Conservation (phyloP, 1,284 basidiomycete species). For the Tilletiopsis washingtonensis region DNA sequence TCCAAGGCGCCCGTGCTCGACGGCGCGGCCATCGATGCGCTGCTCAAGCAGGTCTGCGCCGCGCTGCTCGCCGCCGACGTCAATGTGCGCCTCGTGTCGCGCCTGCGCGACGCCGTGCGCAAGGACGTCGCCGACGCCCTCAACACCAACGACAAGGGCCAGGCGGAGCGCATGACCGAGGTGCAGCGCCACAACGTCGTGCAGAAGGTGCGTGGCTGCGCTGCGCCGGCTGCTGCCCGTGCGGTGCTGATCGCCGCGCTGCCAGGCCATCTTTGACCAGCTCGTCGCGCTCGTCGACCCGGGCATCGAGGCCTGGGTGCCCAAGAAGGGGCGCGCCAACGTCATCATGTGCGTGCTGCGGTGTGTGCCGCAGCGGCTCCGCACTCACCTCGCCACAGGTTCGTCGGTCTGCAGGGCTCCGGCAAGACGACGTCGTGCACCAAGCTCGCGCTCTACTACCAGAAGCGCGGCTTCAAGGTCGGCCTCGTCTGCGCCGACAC, state of each 20-base stretch:
- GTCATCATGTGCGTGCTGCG: too few relatives aligned
- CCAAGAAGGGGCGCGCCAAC: slow-evolving; percentile 87
- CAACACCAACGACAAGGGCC: slow-evolving; percentile 30
- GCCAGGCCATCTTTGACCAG: slow-evolving; percentile 79
- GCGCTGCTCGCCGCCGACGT: slow-evolving; percentile 95
- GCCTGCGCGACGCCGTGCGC: slow-evolving; percentile 71
- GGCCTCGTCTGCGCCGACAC: slow-evolving; percentile 98
- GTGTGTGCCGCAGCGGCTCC: too few relatives aligned
- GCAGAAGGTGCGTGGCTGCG: slow-evolving; percentile 50
- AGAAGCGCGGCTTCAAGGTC: slow-evolving; percentile 93
- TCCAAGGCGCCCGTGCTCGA: slow-evolving; percentile 67
- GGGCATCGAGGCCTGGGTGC: slow-evolving; percentile 66
- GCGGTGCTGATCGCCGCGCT: background rate
- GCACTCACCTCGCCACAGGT: too few relatives aligned
- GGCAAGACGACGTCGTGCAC: slow-evolving; percentile 94
- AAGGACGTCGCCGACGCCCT: slow-evolving; percentile 59
- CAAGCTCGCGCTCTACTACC: slow-evolving; percentile 77
- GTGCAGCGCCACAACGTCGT: slow-evolving; percentile 39
- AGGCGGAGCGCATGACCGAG: slow-evolving; percentile 23
- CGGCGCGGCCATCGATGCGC: slow-evolving; percentile 57
- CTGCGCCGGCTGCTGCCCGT: slow-evolving; percentile 48
- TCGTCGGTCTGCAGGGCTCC: slow-evolving; percentile 62
- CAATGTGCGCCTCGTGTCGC: slow-evolving; percentile 90
- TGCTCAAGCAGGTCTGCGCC: slow-evolving; percentile 88
- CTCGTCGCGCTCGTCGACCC: slow-evolving; percentile 87